phyloP scores from a whole-genome alignment of 129 eudicot species.

The Tanacetum coccineum region DNA sequence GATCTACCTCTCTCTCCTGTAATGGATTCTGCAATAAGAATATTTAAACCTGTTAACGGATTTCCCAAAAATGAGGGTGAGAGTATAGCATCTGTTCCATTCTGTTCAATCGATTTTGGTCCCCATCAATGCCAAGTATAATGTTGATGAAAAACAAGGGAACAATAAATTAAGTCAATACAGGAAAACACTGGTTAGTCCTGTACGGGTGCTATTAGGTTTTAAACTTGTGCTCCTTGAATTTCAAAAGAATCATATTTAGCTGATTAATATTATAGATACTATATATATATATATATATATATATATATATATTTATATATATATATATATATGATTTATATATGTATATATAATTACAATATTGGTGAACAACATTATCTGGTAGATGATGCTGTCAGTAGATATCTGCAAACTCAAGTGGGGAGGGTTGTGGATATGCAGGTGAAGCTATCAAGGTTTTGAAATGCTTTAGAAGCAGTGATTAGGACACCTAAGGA shows the following conservation, averaged over 20 bases:
- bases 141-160: constrained; percentile 84
- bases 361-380: no score
- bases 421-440: no score
- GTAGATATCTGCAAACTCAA: no score
- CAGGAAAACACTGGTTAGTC: constrained; percentile 74
- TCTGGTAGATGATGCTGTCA: no score
- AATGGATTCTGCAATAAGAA: constrained; percentile 78
- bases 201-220: constrained; percentile 61
- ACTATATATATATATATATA: no score
- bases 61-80: constrained; percentile 53
- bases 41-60: constrained; percentile 66
- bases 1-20: constrained; percentile 76
- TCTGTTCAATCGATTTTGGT: constrained; percentile 69
- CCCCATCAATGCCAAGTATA: constrained; percentile 62
- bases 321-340: no score
- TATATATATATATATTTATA: no score
- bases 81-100: constrained; percentile 35
- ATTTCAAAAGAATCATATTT: background rate
- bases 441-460: no score
- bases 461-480: no score
- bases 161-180: constrained; percentile 64
- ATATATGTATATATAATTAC: no score
- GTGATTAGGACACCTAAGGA: no score
- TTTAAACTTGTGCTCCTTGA: constrained; percentile 34
- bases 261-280: background rate